Percentiles rank a stretch among this genome's conserved stretches.
phyloP scores from a whole-genome alignment of 371 early-diverging fungal genomes.

The Mortierella sp. region DNA sequence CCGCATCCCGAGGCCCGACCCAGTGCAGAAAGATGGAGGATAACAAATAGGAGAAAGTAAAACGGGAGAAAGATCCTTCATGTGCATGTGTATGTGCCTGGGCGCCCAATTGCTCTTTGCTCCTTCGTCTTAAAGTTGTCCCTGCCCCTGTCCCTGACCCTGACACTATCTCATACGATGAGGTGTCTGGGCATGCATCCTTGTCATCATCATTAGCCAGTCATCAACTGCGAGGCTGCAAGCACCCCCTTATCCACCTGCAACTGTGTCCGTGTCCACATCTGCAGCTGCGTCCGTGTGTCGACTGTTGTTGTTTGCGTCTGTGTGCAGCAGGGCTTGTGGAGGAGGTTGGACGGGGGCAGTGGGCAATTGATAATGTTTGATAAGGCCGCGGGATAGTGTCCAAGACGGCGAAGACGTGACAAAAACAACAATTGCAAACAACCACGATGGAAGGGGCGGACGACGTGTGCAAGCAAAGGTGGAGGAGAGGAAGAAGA shows the following conservation, averaged over 20 bases:
- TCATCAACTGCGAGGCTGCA: too few relatives aligned
- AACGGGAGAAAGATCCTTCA: conserved; percentile 1
- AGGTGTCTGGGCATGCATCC: not conserved
- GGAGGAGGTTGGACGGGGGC: conserved; percentile 1
- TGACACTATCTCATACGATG: not conserved
- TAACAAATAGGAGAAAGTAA: conserved; percentile 1
- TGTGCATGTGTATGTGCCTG: conserved; percentile 3
- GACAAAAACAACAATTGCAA: too few relatives aligned
- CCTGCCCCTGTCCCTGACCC: conserved; percentile 2
- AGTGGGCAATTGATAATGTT: not conserved
- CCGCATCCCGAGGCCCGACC: too few relatives aligned
- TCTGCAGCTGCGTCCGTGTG: too few relatives aligned
- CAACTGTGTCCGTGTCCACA: conserved; percentile 5
- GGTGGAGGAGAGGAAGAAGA: not conserved
- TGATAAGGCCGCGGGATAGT: too few relatives aligned
- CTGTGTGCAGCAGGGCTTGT: conserved; percentile 2
- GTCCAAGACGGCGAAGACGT: too few relatives aligned
- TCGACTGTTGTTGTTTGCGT: too few relatives aligned
- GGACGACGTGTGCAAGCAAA: too few relatives aligned
- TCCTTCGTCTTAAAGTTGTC: not conserved
- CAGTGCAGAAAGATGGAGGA: not conserved
- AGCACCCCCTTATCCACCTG: conserved; percentile 1
- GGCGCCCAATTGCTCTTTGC: conserved; percentile 9
- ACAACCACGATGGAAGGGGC: too few relatives aligned
- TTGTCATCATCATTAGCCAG: conserved; percentile 4